Conservation (phyloP, 192 early-diverging fungal species). For the Entomortierella lignicola region DNA sequence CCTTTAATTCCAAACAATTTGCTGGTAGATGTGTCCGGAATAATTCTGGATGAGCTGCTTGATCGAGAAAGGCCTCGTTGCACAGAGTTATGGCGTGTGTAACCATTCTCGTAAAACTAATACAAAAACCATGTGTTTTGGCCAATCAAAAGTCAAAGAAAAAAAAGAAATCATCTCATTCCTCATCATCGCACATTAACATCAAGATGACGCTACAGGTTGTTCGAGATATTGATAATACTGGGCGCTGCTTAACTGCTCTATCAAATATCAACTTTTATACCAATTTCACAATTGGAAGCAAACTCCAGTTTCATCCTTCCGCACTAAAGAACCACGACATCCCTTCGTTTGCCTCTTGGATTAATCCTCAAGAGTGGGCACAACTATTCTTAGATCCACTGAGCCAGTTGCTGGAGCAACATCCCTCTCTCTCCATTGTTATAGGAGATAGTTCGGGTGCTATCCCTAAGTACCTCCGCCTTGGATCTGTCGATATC, state of each 20-base stretch:
- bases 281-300: slow-evolving; percentile 27
- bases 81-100: no score
- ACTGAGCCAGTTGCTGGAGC: background rate
- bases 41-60: no score
- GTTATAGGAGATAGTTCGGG: background rate
- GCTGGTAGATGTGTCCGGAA: no score
- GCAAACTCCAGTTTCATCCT: slow-evolving; percentile 11
- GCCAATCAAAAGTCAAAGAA: no score
- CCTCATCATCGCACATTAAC: background rate
- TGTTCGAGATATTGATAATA: slow-evolving; percentile 24
- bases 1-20: no score
- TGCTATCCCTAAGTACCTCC: slow-evolving; percentile 16
- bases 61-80: no score
- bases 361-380: background rate
- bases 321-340: background rate
- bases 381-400: background rate
- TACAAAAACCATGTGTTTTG: no score
- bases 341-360: background rate
- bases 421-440: background rate
- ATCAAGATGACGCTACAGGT: slow-evolving; percentile 12
- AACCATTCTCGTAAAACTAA: no score
- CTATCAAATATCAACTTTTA: slow-evolving; percentile 40
- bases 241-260: slow-evolving; percentile 35
- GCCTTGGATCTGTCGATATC: slow-evolving; percentile 15
- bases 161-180: background rate